Base-by-base conservation (phyloP, 2,329 filamentous ascomycete species). In the Aplosporella prunicola region DNA sequence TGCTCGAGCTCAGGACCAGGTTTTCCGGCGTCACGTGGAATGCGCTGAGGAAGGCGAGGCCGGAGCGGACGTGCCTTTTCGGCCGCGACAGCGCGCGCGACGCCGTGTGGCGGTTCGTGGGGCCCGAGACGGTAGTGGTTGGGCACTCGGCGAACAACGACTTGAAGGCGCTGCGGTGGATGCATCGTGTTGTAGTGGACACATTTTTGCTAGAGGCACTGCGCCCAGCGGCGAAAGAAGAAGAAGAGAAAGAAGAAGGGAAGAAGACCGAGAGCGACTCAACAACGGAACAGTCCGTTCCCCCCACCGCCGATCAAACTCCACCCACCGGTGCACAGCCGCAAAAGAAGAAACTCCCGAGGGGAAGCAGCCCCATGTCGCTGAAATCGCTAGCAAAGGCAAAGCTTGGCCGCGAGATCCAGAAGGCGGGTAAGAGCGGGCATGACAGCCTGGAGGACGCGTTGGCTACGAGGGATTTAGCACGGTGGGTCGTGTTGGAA, bases 1-100 rank as follows among this genome's bases (percentile, higher is more conserved):
- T 76, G 60, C 35, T 47, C 5, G 64, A 74, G 46, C 64, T 64
- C 47, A 70, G 72, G 47, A 73, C 68, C 0, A 56, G 51, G 3
- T 72, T 52, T 42, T 72, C 71, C 0, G 72, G 72, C 1, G 62
- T 76, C 2, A 63, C 59, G 0, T 49, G 49, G 18, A 41, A 40
- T 2, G 55, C 58, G 14, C 62, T 74, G 51, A 43, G 58, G 2
- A 43, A 52, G 0, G 64, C 62, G 3, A 51, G 52, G 1, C 51
- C 47, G 2, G 44, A 40, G 4, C 43, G 51, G 0, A 50, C 47
- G 1, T 66, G 61, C 27, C 43, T 74, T 0, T 42, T 57, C 2
- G 71, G 71, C 0, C 53, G 57, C 3, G 53, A 61, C 17, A 57
- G 52, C 3, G 69, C 69, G 1, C 57, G 69, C 2, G 40, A 50